Conservation (phyloP, 768 basidiomycete species). For the Clathrus columnatus region DNA sequence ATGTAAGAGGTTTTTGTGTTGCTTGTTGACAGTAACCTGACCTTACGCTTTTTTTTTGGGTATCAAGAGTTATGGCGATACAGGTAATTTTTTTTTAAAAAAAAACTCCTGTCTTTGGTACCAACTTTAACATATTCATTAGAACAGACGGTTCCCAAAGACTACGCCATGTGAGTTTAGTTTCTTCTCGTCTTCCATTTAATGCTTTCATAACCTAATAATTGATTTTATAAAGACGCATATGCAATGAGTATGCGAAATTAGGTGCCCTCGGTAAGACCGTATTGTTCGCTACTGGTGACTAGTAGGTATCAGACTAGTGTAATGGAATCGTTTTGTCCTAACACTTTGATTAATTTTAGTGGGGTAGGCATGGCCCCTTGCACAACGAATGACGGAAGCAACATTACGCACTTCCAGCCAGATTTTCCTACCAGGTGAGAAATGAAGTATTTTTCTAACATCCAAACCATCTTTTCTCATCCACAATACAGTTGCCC, state of each 20-base stretch:
- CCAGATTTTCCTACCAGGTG: constrained; percentile 29
- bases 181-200: not conserved
- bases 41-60: no score
- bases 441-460: not conserved
- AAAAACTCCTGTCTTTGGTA: no score
- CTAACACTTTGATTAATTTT: no score
- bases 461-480: not conserved
- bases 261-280: constrained; percentile 52
- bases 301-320: constrained; percentile 19
- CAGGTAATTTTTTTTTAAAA: not conserved
- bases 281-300: constrained; percentile 57
- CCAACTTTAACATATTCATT: no score
- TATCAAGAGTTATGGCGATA: constrained; percentile 1
- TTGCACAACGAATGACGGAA: constrained; percentile 34
- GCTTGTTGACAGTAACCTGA: not conserved
- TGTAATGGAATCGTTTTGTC: not conserved
- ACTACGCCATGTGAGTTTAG: no score
- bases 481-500: constrained; percentile 25
- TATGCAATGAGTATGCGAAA: constrained; percentile 55
- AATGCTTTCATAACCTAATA: not conserved
- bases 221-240: constrained; percentile 21
- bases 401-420: constrained; percentile 21
- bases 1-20: constrained; percentile 18
- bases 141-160: no score
- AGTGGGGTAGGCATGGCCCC: constrained; percentile 51